Conservation (phyloP, 1,284 basidiomycete genomes). For the Fomitopsis schrenkii region DNA sequence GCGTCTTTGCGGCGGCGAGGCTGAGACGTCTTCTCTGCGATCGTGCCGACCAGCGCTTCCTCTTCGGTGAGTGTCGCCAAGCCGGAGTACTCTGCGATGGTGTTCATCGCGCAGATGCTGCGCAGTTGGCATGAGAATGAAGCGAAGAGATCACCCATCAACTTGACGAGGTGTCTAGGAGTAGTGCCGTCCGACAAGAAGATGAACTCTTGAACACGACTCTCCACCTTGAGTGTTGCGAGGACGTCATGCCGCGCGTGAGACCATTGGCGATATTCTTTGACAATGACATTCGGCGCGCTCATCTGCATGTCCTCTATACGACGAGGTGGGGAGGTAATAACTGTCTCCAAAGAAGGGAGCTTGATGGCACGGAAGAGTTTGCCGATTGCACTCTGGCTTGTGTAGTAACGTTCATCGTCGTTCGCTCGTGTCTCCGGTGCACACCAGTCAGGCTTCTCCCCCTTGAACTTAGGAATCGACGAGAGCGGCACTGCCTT, state of each 20-base stretch:
- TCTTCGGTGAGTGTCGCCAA: conserved; percentile 50
- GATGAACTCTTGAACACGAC: conserved; percentile 25
- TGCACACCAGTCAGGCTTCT: conserved; percentile 62
- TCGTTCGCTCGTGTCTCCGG: conserved; percentile 47
- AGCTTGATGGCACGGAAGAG: conserved; percentile 55
- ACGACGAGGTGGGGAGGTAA: conserved; percentile 16
- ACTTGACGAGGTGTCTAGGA: conserved; percentile 16
- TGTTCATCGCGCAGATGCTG: conserved; percentile 43
- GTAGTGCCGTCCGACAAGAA: conserved; percentile 4
- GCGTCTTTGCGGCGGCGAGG: conserved; percentile 45
- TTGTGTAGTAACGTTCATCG: conserved; percentile 42
- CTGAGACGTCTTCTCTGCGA: conserved; percentile 54
- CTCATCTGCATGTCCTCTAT: conserved; percentile 13
- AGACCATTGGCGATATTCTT: conserved; percentile 16
- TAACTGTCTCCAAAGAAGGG: conserved; percentile 30
- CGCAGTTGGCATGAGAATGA: conserved; percentile 45
- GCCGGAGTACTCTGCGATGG: conserved; percentile 36
- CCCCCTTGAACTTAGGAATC: conserved; percentile 43
- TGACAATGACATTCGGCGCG: conserved; percentile 20
- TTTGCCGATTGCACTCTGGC: conserved; percentile 47
- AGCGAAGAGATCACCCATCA: conserved; percentile 37
- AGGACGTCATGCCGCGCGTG: conserved; percentile 13
- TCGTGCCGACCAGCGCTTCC: conserved; percentile 59
- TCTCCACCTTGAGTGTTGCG: conserved; percentile 17
- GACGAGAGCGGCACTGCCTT: conserved; percentile 42